Conservation (phyloP, 768 basidiomycete genomes). For the Trametes maxima region DNA sequence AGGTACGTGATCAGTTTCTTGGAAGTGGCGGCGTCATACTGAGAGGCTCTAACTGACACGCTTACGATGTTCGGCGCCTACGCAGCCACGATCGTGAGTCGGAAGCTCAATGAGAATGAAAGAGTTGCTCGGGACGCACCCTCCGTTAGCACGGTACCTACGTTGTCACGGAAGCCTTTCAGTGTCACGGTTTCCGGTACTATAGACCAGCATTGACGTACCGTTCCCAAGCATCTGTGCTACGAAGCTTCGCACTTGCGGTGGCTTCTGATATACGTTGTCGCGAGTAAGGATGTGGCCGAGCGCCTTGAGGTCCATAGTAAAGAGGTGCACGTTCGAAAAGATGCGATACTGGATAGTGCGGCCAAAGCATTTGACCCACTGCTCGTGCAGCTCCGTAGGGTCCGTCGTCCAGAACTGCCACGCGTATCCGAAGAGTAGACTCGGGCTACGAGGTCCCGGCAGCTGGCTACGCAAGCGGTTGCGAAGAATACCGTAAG, state of each 20-base stretch:
- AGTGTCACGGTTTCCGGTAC: no score
- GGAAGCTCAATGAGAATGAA: no score
- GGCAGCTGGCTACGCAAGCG: constrained; percentile 4
- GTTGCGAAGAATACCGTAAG: not conserved
- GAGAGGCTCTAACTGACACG: constrained; percentile 33
- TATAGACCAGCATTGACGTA: constrained; percentile 1
- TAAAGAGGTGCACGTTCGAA: constrained; percentile 12
- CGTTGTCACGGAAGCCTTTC: not conserved
- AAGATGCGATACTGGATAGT: constrained; percentile 9
- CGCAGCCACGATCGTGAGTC: not conserved
- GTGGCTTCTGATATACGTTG: constrained; percentile 60
- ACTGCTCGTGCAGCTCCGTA: constrained; percentile 8
- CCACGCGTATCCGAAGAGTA: constrained; percentile 5
- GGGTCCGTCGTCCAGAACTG: constrained; percentile 11
- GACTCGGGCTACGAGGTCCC: constrained; percentile 1
- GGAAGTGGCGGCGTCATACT: no score
- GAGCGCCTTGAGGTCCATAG: constrained; percentile 60
- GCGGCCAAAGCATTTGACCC: constrained; percentile 9
- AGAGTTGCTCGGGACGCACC: constrained; percentile 18
- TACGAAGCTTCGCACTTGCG: constrained; percentile 40
- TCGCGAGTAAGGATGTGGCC: constrained; percentile 63
- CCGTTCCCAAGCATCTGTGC: constrained; percentile 46
- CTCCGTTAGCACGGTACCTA: constrained; percentile 52
- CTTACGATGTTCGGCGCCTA: constrained; percentile 40
- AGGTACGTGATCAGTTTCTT: no score